phyloP scores from a whole-genome alignment of 306 rosid species.

The Urtica urens region DNA sequence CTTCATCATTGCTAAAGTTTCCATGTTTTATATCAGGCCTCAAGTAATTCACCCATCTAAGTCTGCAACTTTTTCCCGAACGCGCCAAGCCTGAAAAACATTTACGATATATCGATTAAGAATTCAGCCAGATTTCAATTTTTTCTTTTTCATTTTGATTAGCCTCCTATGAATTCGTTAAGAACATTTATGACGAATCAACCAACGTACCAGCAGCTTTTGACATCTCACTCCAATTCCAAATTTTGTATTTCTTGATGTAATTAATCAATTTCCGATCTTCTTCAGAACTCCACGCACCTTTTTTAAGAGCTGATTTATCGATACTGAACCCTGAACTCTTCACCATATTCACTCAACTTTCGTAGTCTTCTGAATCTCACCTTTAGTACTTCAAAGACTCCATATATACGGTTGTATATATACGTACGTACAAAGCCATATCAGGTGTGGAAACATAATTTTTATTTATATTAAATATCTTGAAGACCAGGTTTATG shows the following conservation, averaged over 20 bases:
- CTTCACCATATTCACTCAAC: constrained; percentile 21
- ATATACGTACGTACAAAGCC: too few species aligned
- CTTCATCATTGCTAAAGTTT: constrained; percentile 23
- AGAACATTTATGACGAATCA: too few species aligned
- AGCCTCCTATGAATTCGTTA: too few species aligned
- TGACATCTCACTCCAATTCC: constrained; percentile 37
- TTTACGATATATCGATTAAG: too few species aligned
- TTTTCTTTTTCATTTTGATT: too few species aligned
- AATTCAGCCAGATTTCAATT: too few species aligned
- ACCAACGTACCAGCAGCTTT: constrained; percentile 27
- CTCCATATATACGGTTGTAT: too few species aligned
- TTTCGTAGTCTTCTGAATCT: too few species aligned
- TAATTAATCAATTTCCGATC: constrained; percentile 23
- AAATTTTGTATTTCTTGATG: constrained; percentile 23
- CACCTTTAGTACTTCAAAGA: too few species aligned
- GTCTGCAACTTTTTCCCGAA: constrained; percentile 33
- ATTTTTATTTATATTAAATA: too few species aligned
- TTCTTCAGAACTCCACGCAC: constrained; percentile 30
- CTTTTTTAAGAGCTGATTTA: constrained; percentile 15
- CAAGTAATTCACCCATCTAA: constrained; percentile 32
- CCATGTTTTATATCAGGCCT: constrained; percentile 32
- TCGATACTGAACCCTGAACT: not conserved
- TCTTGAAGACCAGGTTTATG: too few species aligned
- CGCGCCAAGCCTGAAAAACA: constrained; percentile 18
- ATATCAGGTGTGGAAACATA: too few species aligned